Evolutionary conservation across 179 eudicot genomes (phyloP).

Genomic region (Beta corolliflora): DNA sequence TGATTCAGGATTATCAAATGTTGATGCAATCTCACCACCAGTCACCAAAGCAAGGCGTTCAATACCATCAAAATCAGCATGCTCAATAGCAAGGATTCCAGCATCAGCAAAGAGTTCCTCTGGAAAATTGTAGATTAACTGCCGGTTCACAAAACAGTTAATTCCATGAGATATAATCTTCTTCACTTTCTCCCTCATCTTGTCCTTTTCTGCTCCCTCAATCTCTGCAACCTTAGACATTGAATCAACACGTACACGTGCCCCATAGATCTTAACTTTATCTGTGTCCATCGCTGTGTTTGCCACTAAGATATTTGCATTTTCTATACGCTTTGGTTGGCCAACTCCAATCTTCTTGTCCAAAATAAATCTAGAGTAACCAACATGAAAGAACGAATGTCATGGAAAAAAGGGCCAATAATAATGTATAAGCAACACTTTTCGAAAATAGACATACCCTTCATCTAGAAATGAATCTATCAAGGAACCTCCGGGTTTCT

Average conservation of each 20-base stretch:
- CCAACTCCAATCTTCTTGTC: constrained; percentile 99
- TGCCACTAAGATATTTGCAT: constrained; percentile 94
- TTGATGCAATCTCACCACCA: constrained; percentile 97
- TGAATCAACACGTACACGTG: constrained; percentile 98
- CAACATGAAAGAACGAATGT: constrained; percentile 2
- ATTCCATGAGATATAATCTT: constrained; percentile 94
- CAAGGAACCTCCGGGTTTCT: constrained; percentile 91
- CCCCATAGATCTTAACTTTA: constrained; percentile 97
- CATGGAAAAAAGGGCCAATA: neutral
- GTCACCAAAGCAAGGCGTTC: constrained; percentile 95
- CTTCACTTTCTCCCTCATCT: constrained; percentile 95
- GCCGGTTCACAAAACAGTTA: constrained; percentile 92
- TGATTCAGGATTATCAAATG: constrained; percentile 98
- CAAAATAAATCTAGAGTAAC: constrained; percentile 67
- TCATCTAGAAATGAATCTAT: constrained; percentile 87
- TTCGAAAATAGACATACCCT: constrained; percentile 48
- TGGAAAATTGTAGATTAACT: constrained; percentile 93
- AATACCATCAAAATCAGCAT: constrained; percentile 99
- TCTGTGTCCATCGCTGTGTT: constrained; percentile 99
- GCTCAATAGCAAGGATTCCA: constrained; percentile 97
- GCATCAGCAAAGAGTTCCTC: constrained; percentile 99
- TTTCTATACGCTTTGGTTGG: constrained; percentile 95
- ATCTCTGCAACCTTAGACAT: constrained; percentile 98
- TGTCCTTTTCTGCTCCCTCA: constrained; percentile 93
- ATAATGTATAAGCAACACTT: neutral